A percentile compares a stretch with the other conserved stretches of the same genome.
These are phyloP conservation scores for Termitomyces bulborhizus DNA, from an alignment of 768 basidiomycete genomes.

Conservation along the genomic window DNA sequence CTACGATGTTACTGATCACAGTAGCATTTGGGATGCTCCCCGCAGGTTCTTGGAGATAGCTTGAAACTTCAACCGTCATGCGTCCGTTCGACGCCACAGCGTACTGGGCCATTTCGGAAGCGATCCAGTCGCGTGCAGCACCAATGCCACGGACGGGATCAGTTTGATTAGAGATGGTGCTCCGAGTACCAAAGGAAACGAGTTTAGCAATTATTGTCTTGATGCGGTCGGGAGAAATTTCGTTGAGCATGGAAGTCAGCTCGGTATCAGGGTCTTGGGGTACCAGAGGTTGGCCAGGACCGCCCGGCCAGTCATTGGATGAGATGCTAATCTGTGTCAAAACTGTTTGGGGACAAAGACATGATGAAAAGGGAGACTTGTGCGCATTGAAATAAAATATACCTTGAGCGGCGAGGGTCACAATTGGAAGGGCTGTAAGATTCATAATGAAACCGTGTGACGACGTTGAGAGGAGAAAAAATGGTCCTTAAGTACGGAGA, in stretches of 20 bases:
- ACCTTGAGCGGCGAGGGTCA: not conserved
- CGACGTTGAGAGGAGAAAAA: not conserved
- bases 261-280: conserved; percentile 39
- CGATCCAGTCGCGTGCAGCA: conserved; percentile 52
- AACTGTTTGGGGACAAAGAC: not conserved
- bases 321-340: conserved; percentile 2
- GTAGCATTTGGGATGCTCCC: conserved; percentile 32
- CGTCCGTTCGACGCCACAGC: conserved; percentile 33
- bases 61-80: conserved; percentile 38
- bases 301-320: conserved; percentile 35
- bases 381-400: not conserved
- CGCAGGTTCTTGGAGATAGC: conserved; percentile 35
- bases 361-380: not conserved
- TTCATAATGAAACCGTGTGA: not conserved
- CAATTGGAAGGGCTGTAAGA: not conserved
- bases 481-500: not conserved
- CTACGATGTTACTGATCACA: conserved; percentile 45
- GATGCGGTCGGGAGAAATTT: conserved; percentile 39
- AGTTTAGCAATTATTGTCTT: conserved; percentile 44
- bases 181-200: conserved; percentile 49
- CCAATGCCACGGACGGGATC: conserved; percentile 48
- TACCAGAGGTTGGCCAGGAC: conserved; percentile 35
- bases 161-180: conserved; percentile 47
- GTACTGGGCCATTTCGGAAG: conserved; percentile 33
- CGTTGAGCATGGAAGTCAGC: conserved; percentile 37